A percentile compares a stretch with the other conserved stretches of the same genome.
Evolutionary conservation across 305 asterid genomes (phyloP).

Genomic region (Withania somnifera): DNA sequence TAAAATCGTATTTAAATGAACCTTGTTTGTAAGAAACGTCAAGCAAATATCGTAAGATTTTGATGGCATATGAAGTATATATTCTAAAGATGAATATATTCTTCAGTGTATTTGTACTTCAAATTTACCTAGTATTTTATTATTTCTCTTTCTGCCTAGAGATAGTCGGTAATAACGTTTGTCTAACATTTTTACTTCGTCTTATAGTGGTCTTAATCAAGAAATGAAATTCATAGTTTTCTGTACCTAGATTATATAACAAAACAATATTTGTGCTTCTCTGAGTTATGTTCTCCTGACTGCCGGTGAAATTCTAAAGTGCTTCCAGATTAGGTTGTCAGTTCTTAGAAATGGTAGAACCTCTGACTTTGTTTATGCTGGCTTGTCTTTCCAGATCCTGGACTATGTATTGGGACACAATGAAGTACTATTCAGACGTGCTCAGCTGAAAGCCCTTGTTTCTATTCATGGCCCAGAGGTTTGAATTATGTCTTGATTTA

Average conservation of each 20-base stretch:
- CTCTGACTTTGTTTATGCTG: conserved; percentile 1
- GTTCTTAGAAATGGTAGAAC: neutral
- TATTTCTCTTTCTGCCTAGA: neutral
- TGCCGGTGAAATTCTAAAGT: neutral
- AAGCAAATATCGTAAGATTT: neutral
- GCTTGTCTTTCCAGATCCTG: conserved; percentile 41
- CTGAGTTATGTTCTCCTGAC: neutral
- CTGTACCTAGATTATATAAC: neutral
- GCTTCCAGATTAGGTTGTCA: neutral
- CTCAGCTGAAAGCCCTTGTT: conserved; percentile 91
- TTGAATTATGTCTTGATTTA: neutral
- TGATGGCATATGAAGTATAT: neutral
- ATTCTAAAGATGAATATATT: neutral
- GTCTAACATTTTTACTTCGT: neutral
- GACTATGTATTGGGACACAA: conserved; percentile 85
- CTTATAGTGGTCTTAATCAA: neutral
- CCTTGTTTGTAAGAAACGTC: neutral
- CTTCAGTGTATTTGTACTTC: neutral
- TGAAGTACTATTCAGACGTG: conserved; percentile 88
- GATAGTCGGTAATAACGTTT: neutral
- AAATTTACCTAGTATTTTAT: neutral
- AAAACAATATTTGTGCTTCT: neutral
- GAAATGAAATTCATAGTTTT: neutral
- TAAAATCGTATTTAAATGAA: neutral
- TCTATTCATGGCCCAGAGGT: conserved; percentile 89